Evolutionary conservation across 2,329 filamentous ascomycete species (phyloP).

Genomic region (Dothideomycetes sp.): DNA sequence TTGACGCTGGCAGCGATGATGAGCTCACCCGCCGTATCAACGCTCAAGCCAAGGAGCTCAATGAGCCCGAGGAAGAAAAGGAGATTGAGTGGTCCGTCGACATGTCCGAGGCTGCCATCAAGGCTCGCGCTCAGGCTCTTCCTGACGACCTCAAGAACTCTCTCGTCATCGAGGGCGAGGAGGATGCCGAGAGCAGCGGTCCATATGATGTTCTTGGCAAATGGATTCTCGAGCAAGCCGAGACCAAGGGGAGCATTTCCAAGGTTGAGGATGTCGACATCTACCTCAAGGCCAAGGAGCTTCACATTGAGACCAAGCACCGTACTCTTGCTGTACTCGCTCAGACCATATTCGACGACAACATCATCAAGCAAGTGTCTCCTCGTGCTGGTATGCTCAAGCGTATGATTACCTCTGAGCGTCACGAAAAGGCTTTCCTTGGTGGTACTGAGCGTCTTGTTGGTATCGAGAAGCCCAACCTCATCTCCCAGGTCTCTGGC

Average conservation of each 20-base stretch:
- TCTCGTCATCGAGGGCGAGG: conserved; percentile 59
- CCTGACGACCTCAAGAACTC: conserved; percentile 92
- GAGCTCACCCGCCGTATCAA: conserved; percentile 73
- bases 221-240: conserved; percentile 74
- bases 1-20: conserved; percentile 75
- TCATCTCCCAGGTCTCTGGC: conserved; percentile 68
- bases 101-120: conserved; percentile 89
- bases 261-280: conserved; percentile 82
- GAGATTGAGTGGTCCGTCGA: conserved; percentile 94
- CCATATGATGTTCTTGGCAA: conserved; percentile 84
- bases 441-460: conserved; percentile 92
- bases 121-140: conserved; percentile 83
- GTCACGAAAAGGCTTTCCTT: conserved; percentile 89
- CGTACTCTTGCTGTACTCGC: conserved; percentile 84
- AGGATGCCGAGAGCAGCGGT: conserved; percentile 71
- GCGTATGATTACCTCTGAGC: conserved; percentile 77
- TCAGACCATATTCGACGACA: conserved; percentile 86
- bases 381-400: conserved; percentile 78
- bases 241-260: conserved; percentile 59
- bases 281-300: conserved; percentile 92
- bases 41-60: conserved; percentile 60
- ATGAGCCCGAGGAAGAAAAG: conserved; percentile 56
- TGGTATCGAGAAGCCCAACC: conserved; percentile 67
- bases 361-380: conserved; percentile 78
- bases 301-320: conserved; percentile 91